Conservation (phyloP, 2,329 filamentous ascomycete genomes). For the Penicillium vulpinum region DNA sequence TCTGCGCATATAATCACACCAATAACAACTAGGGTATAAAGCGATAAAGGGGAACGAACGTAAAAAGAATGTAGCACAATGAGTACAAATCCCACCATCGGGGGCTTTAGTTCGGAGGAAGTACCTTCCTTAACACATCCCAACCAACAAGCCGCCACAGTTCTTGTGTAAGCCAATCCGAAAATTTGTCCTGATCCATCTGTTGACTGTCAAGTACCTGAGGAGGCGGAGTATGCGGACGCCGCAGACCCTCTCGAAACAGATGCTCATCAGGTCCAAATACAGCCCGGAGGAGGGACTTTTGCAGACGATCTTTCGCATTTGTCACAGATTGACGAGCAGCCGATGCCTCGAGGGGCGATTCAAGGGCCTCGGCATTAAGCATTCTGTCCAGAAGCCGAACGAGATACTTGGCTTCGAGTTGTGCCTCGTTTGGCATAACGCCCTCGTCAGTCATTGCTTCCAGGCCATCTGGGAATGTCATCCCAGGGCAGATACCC, state of each 20-base stretch:
- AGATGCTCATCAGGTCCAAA: conserved; percentile 39
- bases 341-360: background rate
- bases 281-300: conserved; percentile 43
- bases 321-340: conserved; percentile 19
- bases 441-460: conserved; percentile 24
- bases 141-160: conserved; percentile 61
- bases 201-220: conserved; percentile 11
- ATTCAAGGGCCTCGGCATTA: conserved; percentile 5
- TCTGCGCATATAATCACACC: background rate
- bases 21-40: background rate
- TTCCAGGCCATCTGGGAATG: conserved; percentile 34
- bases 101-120: background rate
- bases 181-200: conserved; percentile 37
- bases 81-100: background rate
- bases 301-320: conserved; percentile 38
- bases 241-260: conserved; percentile 32
- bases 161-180: conserved; percentile 57
- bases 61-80: background rate
- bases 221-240: conserved; percentile 22
- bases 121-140: conserved; percentile 42
- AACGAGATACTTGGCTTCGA: conserved; percentile 41
- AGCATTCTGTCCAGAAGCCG: conserved; percentile 36
- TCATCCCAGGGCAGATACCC: conserved; percentile 28
- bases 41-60: background rate
- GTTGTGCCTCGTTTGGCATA: conserved; percentile 27